These are phyloP conservation scores for Phytophthora fragariaefolia DNA, from an alignment of 352 stramenopile genomes.

Conservation along the genomic window DNA sequence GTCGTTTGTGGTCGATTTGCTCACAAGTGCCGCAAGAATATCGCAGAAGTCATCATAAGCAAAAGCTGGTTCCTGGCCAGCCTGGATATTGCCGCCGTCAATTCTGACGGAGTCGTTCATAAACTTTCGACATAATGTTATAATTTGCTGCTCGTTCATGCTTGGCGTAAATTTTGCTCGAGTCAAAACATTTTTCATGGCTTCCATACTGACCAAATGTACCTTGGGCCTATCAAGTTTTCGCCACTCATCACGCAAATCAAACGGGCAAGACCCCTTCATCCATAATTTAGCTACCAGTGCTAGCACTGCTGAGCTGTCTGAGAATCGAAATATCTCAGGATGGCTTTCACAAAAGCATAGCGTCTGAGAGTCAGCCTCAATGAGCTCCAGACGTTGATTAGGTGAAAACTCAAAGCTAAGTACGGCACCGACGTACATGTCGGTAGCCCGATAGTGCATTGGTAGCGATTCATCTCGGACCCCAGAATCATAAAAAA, in stretches of 20 bases:
- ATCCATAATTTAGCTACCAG: slow-evolving; percentile 31
- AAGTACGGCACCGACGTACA: slow-evolving; percentile 76
- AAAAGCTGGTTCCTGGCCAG: slow-evolving; percentile 32
- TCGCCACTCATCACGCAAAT: slow-evolving; percentile 54
- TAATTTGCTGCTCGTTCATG: slow-evolving; percentile 68
- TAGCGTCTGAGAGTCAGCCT: slow-evolving; percentile 78
- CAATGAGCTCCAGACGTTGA: slow-evolving; percentile 74
- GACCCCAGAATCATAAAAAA: background rate
- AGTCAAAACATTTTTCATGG: slow-evolving; percentile 37
- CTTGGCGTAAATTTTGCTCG: slow-evolving; percentile 15
- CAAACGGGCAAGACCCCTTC: slow-evolving; percentile 11
- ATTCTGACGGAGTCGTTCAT: slow-evolving; percentile 1
- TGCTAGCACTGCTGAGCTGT: slow-evolving; percentile 47
- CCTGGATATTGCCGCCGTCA: slow-evolving; percentile 21
- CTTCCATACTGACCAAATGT: slow-evolving; percentile 27
- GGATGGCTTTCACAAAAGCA: slow-evolving; percentile 79
- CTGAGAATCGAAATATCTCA: slow-evolving; percentile 70
- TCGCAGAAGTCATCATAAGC: slow-evolving; percentile 75
- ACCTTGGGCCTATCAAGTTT: slow-evolving; percentile 25
- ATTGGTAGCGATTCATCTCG: slow-evolving; percentile 14
- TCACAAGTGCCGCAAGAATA: slow-evolving; percentile 40
- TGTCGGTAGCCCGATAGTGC: slow-evolving; percentile 59
- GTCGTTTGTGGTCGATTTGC: slow-evolving; percentile 8
- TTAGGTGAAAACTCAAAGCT: slow-evolving; percentile 74
- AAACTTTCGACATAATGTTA: slow-evolving; percentile 69